phyloP scores from a whole-genome alignment of 306 rosid genomes.

The Calophaca sinica region DNA sequence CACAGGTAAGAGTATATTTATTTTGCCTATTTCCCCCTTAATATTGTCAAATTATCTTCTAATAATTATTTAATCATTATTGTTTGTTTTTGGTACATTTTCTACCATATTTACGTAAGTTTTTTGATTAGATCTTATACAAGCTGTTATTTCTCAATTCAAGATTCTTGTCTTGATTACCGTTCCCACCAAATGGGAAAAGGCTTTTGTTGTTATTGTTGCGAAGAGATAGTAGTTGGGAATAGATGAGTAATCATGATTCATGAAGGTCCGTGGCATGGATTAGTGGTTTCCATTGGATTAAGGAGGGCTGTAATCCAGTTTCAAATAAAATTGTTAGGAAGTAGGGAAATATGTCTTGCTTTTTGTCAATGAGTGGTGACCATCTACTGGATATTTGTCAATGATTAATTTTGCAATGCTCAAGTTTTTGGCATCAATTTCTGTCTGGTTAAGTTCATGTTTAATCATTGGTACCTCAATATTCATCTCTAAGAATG shows the following conservation, averaged over 20 bases:
- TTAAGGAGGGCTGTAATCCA: conserved; percentile 19
- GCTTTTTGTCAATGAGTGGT: conserved; percentile 7
- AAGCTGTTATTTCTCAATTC: conserved; percentile 26
- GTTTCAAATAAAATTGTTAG: not conserved
- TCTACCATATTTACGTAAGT: conserved; percentile 16
- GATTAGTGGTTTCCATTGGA: conserved; percentile 9
- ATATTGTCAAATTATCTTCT: not conserved
- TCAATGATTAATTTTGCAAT: not conserved
- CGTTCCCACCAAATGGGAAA: not conserved
- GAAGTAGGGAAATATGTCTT: not conserved
- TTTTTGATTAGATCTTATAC: not conserved
- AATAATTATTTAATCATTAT: not conserved
- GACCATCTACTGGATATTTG: conserved; percentile 11
- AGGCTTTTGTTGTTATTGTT: not conserved
- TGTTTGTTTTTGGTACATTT: conserved; percentile 17
- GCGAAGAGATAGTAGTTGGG: not conserved
- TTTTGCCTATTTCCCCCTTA: conserved; percentile 12
- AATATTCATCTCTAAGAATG: conserved; percentile 5
- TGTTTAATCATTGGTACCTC: conserved; percentile 16
- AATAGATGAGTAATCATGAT: conserved; percentile 6
- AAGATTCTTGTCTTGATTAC: conserved; percentile 32
- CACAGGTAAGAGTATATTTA: conserved; percentile 65
- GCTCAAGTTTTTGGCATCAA: not conserved
- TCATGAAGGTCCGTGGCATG: conserved; percentile 15
- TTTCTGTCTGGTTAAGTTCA: not conserved